Evolutionary conservation across 2,329 filamentous ascomycete species (phyloP), one percentile per base, ranked within the genome.

Genomic region (Colletotrichum sp.): DNA sequence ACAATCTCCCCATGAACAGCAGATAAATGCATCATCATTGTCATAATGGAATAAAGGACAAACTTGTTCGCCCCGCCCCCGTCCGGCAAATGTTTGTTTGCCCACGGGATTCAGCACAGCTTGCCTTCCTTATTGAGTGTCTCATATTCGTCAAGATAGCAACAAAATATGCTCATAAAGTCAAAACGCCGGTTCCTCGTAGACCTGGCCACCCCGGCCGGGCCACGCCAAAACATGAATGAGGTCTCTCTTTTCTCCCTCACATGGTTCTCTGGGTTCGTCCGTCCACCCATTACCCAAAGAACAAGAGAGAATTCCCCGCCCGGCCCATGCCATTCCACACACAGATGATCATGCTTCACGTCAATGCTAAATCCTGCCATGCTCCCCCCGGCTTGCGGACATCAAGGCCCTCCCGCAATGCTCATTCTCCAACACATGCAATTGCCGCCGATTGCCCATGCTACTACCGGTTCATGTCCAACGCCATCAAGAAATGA

Each of bases 311-410:
- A 66, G 8, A 34, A 34, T 12, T 21, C 18, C 69, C 36, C 55
- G 38, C 72, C 72, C 36, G 62, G 26, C 30, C 68, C 68, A 43
- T 71, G 38, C n/a, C 72, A 67, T 71, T 62, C 72, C 68, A 56
- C 36, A 62, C 59, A 28, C 18, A n/a, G 18, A 2, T 43, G 38
- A 55, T 38, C 43, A 66, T 74, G 61, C 72, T 71, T 62, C 72
- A 62, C 34, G 36, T 67, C 55, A 71, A 74, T 63, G 72, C 72
- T 74, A 62, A 43, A 67, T 62, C 24, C 48, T 55, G 13, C 55
- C 62, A 71, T 74, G 52, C 52, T 9, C 30, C 21, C 14, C 71
- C 66, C n/a, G 4, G 43, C 58, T n/a, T 56, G 48, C 58, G 71
- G 34, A 43, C 30, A 18, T 59, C 66, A 24, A 63, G 24, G 38